Base-by-base conservation (phyloP, 306 rosid genomes). In the Urtica urens region DNA sequence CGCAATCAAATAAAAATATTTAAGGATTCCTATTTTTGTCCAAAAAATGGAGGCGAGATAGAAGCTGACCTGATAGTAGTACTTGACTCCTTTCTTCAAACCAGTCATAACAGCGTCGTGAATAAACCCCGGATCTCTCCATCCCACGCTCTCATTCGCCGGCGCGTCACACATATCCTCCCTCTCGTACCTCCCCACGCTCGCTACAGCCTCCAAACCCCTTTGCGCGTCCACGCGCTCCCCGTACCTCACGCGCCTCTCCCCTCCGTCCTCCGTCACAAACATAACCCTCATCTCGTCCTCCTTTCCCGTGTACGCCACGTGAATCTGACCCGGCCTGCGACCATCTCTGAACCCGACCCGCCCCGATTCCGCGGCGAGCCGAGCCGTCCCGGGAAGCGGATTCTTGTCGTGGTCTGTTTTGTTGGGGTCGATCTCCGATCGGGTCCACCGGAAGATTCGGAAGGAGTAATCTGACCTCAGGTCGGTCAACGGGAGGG, bases 71-170 rank as follows among this genome's bases (percentile, higher is more conserved):
- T 79, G 72, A 60, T 90, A 84, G 54, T 72, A 77, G 50, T 81
- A 80, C 51, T 65, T 66, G 11, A 46, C 58, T 5, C 95, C 95
- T 59, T 71, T 75, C 63, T 67, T 49, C 77, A 90, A 72, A 23
- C 49, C 61, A 17, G n/a, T 71, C 76, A 90, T 64, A 33, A 79
- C 63, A 0, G 72, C 97, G 18, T 85, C 84, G 15, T 90, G 97
- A 6, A 81, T 69, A 29, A 57, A 84, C 27, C 97, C 97, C 16
- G 95, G 95, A 46, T 90, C 97, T 49, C 97, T 81, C 97, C 95
- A 84, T 3, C 92, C 97, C 3, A 69, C 22, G 22, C 74, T 79
- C 1, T 47, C 4, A 44, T 81, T 90, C 3, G 95, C 97, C 6
- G 97, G 94, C 8, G 79, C 59, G 43, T 84, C 84, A 54, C 97